phyloP scores from a whole-genome alignment of 805 yeast genomes.

The Kregervanrija delftensis region DNA sequence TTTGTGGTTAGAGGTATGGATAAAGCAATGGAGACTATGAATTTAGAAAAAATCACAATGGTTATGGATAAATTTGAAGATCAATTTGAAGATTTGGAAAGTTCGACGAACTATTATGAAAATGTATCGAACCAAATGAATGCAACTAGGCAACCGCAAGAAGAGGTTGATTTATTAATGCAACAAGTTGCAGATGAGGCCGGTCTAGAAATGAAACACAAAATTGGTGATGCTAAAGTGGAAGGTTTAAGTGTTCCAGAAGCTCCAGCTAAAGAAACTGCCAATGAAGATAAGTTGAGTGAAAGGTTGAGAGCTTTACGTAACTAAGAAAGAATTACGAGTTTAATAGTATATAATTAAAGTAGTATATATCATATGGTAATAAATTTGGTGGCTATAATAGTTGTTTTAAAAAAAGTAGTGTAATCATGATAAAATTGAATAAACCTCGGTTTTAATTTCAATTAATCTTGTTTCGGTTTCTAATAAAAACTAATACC shows the following conservation, averaged over 20 bases:
- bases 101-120: slow-evolving; percentile 89
- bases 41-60: slow-evolving; percentile 82
- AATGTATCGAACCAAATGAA: slow-evolving; percentile 81
- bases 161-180: slow-evolving; percentile 86
- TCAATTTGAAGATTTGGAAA: slow-evolving; percentile 94
- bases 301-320: slow-evolving; percentile 87
- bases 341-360: no score
- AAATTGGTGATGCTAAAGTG: slow-evolving; percentile 57
- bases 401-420: no score
- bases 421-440: no score
- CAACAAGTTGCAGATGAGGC: slow-evolving; percentile 96
- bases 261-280: slow-evolving; percentile 43
- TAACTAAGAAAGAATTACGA: slow-evolving; percentile 15
- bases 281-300: slow-evolving; percentile 68
- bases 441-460: no score
- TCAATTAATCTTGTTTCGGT: no score
- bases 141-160: slow-evolving; percentile 89
- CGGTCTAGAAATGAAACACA: slow-evolving; percentile 86
- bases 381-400: no score
- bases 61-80: slow-evolving; percentile 96
- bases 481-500: no score
- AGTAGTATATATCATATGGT: no score
- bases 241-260: slow-evolving; percentile 31
- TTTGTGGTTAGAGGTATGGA: slow-evolving; percentile 95
- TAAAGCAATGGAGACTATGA: slow-evolving; percentile 91